Base-by-base conservation (phyloP, 768 basidiomycete species). In the Trichaptum fuscoviolaceum region DNA sequence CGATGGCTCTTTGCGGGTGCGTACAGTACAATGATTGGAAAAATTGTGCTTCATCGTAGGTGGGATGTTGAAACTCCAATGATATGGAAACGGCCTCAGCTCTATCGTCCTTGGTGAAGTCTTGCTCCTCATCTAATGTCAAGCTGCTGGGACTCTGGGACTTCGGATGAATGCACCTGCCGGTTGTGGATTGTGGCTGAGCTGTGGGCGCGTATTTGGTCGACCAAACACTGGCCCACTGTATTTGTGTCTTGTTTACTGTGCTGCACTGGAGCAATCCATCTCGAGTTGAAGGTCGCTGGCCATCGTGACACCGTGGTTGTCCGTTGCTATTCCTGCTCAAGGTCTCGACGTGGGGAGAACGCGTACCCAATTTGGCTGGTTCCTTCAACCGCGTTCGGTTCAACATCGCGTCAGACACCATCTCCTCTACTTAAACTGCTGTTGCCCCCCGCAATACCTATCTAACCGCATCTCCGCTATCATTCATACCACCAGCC, bases 361-460 rank as follows among this genome's bases (percentile, higher is more conserved):
- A 52, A 52, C 42, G 42, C 42, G 42, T 20, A 52, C 42, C 42
- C 42, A 12, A 52, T 52, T 52, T 52, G 42, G 42, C 42, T 52
- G 42, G 42, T 52, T 52, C 42, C 42, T 52, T 52, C 42, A 52
- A 52, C 42, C 42, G 42, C 42, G 42, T 52, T 52, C 42, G 42
- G 42, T 52, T 52, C 42, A 52, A 52, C 42, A 52, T 52, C 42
- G 42, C 42, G 42, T 52, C 42, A 52, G 42, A 52, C 24, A 58
- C 57, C n/a, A n/a, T 4, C 25, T n/a, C 20, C 57, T 58, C 4
- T 58, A 61, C 30, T 15, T 25, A 61, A 34, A 25, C 59, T 61
- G 6, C 30, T 6, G 15, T 23, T 34, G 6, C 24, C 17, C 24
- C 24, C 59, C 59, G 30, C 59, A 61, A 58, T 26, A 30, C 20